phyloP scores from a whole-genome alignment of 768 basidiomycete species.

The Collybia sp. region DNA sequence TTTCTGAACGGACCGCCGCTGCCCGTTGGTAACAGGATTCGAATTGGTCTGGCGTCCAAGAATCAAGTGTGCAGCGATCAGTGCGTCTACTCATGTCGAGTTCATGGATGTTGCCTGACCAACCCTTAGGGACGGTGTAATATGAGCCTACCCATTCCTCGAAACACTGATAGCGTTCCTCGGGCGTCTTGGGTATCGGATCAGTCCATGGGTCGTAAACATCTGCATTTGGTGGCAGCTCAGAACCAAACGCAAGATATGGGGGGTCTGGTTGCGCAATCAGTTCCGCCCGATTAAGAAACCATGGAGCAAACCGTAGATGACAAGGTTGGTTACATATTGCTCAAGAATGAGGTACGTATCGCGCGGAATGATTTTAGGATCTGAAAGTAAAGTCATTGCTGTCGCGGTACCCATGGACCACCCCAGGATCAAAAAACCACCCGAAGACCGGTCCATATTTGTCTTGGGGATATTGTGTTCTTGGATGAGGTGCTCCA shows the following conservation, averaged over 20 bases:
- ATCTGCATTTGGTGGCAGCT: conserved; percentile 12
- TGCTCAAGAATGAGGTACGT: conserved; percentile 18
- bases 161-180: conserved; percentile 19
- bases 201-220: conserved; percentile 18
- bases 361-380: conserved; percentile 13
- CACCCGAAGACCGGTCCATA: conserved; percentile 22
- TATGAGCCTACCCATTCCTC: conserved; percentile 23
- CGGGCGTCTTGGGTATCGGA: conserved; percentile 14
- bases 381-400: conserved; percentile 23
- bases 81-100: conserved; percentile 17
- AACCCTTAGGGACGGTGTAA: conserved; percentile 16
- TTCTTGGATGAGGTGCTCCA: conserved; percentile 21
- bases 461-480: conserved; percentile 19
- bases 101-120: conserved; percentile 10
- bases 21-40: conserved; percentile 10
- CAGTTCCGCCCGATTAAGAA: not conserved
- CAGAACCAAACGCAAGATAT: conserved; percentile 19
- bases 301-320: conserved; percentile 22
- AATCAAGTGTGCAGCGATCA: conserved; percentile 11
- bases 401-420: conserved; percentile 25
- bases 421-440: conserved; percentile 35
- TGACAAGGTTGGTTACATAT: conserved; percentile 24
- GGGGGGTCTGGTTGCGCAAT: conserved; percentile 23
- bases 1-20: conserved; percentile 13
- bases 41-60: conserved; percentile 16